Evolutionary conservation across 192 early-diverging fungal genomes (phyloP), one percentile per base, ranked within the genome.

Genomic region (Cetraspora pellucida): DNA sequence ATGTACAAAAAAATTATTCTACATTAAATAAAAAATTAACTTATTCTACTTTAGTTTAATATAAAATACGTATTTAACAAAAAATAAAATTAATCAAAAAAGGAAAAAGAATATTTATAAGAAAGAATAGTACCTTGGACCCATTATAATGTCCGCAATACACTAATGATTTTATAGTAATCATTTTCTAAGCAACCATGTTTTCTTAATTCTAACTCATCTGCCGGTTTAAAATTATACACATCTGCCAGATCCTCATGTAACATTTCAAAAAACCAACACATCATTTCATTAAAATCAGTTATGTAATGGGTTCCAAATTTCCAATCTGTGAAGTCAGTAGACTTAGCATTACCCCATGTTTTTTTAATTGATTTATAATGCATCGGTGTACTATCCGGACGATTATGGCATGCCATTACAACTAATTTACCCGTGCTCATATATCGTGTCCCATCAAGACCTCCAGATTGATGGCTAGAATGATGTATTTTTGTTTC

Each of bases 401-500:
- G 7, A 7, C n/a, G 7, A 11, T 59, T 59, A 13, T 59, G 58
- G 19, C 58, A 59, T 59, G 58, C 9, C 7, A 59, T 59, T 59
- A 19, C 58, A 23, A 59, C 17, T 13, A 59, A n/a, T 11, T 13
- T 17, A 13, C 10, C 13, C 3, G 28, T 72, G 28, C 1, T 49
- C 10, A 7, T 43, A 50, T 72, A 6, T 49, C 3, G 0, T 6
- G 45, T 49, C 21, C 70, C 70, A 19, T 10, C 7, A 14, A 72
- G 47, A 16, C 70, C 70, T 14, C 44, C 23, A 25, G 70, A 45
- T 50, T 72, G 70, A 44, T 72, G 70, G 19, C 70, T 50, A n/a
- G 70, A 13, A 55, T 72, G 70, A 72, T 72, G 70, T 72, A n/a
- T 72, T 49, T 19, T 31, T 49, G 70, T 72, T 27, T 72, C 46